Evolutionary conservation across 192 early-diverging fungal genomes (phyloP), one percentile per base, ranked within the genome.

Genomic region (Coemansia guatemalensis): DNA sequence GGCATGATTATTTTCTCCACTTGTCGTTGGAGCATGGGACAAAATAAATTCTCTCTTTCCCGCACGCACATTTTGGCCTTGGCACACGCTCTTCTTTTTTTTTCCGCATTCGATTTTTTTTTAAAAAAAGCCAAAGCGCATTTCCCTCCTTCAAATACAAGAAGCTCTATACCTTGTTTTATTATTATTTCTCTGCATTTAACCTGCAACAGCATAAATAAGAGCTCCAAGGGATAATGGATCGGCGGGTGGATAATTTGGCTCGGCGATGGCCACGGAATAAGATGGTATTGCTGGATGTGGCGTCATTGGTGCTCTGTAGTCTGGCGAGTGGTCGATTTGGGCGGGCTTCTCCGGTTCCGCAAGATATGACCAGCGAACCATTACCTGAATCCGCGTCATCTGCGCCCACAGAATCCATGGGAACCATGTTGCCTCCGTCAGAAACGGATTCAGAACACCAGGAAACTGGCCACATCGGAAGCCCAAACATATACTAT

Each of bases 401-500:
- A 23, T 53, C 51, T 1, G n/a, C 25, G 22, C 35, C 6, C 35
- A 39, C 35, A 39, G 35, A 30, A 30, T 30, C 29, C 29, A 30
- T 30, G 29, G 29, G 35, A 39, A 9, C 35, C 57, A 39, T 25
- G 24, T 11, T 8, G 9, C 21, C 24, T 5, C 20, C 24, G 20
- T 21, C 49, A 25, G 33, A 30, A 32, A 56, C 30, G 14, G n/a
- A 25, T 18, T 32, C 26, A 14, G 35, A 11, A 21, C 14, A 27
- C 22, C 12, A 23, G 20, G 51, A 53, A 3, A 14, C 20, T 30
- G 30, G 52, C 21, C 12, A 14, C 51, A 47, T 39, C 17, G 32
- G 52, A 27, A 49, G 44, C 58, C 21, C 58, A 8, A 35, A 68
- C 29, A 53, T 68, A 1, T 68, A 72, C 69, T 72, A 72, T 29